Conservation (phyloP, 441 rosid genomes). For the Arabidopsis hybrid region DNA sequence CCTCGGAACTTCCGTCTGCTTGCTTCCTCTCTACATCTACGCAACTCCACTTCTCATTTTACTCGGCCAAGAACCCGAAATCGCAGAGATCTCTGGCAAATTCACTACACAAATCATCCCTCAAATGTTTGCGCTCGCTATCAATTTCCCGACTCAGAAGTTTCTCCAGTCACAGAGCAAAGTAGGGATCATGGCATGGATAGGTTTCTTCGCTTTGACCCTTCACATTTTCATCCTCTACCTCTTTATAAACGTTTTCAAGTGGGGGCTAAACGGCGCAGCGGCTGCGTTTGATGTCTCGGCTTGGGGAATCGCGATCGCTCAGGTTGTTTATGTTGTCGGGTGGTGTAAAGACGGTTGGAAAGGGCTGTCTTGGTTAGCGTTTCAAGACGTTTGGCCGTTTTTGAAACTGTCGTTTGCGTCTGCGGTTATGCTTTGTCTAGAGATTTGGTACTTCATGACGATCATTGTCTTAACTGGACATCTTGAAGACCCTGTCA, state of each 20-base stretch:
- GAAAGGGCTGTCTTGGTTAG: conserved; percentile 81
- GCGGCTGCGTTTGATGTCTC: conserved; percentile 75
- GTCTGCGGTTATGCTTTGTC: conserved; percentile 88
- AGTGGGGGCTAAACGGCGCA: conserved; percentile 80
- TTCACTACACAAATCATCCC: conserved; percentile 78
- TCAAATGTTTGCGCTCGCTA: conserved; percentile 85
- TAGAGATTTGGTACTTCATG: conserved; percentile 98
- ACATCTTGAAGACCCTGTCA: conserved; percentile 78
- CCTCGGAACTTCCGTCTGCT: conserved; percentile 56
- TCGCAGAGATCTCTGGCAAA: conserved; percentile 71
- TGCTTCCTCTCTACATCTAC: conserved; percentile 71
- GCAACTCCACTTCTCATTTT: conserved; percentile 75
- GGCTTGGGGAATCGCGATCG: conserved; percentile 70
- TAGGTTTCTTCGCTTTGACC: conserved; percentile 66
- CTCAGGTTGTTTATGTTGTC: conserved; percentile 74
- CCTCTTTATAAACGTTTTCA: conserved; percentile 62
- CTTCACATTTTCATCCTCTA: conserved; percentile 55
- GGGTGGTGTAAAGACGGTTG: conserved; percentile 89
- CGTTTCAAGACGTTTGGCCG: conserved; percentile 79
- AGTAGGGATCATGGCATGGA: conserved; percentile 78
- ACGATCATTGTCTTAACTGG: conserved; percentile 89
- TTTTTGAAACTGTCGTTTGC: conserved; percentile 77
- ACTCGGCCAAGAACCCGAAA: conserved; percentile 65
- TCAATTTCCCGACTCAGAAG: conserved; percentile 83
- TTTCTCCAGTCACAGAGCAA: conserved; percentile 88